Percentiles rank a stretch among this genome's conserved stretches.
phyloP scores from a whole-genome alignment of 2,329 filamentous ascomycete species.

The Plectosphaerella plurivora region DNA sequence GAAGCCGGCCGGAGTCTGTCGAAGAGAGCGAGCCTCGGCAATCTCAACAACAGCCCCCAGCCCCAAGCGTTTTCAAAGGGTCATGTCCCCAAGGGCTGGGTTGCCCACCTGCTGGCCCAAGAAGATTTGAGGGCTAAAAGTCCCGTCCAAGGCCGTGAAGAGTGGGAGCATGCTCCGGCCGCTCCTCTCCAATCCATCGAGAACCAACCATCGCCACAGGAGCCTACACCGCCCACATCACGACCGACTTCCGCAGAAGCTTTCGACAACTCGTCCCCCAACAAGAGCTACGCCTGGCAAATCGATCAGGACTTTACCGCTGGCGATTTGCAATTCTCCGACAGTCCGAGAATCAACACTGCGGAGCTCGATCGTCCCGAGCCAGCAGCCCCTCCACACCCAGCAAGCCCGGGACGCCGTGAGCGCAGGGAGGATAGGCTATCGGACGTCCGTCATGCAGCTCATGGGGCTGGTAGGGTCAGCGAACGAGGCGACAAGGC shows the following conservation, averaged over 20 bases:
- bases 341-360: constrained; percentile 46
- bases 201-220: constrained; percentile 3
- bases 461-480: no score
- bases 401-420: no score
- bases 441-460: no score
- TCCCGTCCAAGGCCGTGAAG: no score
- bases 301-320: constrained; percentile 55
- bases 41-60: constrained; percentile 17
- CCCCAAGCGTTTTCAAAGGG: constrained; percentile 10
- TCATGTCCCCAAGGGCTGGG: constrained; percentile 13
- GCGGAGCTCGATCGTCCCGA: no score
- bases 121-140: constrained; percentile 2
- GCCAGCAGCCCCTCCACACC: no score
- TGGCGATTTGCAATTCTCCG: constrained; percentile 49
- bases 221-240: constrained; percentile 11
- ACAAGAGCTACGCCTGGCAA: constrained; percentile 52
- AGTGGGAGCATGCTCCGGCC: constrained; percentile 14
- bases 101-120: constrained; percentile 14
- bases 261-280: constrained; percentile 30
- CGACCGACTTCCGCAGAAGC: constrained; percentile 15
- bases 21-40: constrained; percentile 29
- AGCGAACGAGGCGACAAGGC: no score
- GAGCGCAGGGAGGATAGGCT: no score
- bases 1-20: constrained; percentile 26
- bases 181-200: constrained; percentile 29